Conservation (phyloP, 257 asterid species). For the Solanum gandarillasii region DNA sequence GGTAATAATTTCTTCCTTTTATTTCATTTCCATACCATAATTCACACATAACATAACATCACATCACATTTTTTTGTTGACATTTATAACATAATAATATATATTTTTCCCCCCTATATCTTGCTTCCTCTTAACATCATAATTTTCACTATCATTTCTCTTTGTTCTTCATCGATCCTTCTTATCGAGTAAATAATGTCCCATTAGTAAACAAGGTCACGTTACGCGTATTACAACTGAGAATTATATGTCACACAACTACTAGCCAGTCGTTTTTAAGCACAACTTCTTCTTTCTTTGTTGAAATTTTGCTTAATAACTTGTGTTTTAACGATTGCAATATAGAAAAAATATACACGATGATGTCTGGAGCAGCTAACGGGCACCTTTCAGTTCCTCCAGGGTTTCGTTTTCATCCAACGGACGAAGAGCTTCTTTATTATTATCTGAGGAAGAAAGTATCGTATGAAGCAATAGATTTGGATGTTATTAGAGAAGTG, state of each 20-base stretch:
- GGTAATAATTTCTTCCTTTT: constrained; percentile 1
- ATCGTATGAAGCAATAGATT: constrained; percentile 64
- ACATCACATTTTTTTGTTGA: not conserved
- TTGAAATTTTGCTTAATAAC: not conserved
- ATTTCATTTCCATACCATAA: not conserved
- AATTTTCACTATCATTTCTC: not conserved
- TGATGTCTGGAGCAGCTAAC: constrained; percentile 15
- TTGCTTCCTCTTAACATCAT: not conserved
- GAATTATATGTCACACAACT: not conserved
- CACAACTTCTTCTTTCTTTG: not conserved
- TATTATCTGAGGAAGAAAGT: constrained; percentile 79
- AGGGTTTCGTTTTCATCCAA: constrained; percentile 81
- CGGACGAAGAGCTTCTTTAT: constrained; percentile 69
- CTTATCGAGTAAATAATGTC: not conserved
- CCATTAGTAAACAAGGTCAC: not conserved
- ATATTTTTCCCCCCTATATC: not conserved
- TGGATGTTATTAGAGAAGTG: constrained; percentile 65
- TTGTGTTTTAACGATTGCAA: not conserved
- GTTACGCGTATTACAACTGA: not conserved
- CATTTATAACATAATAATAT: not conserved
- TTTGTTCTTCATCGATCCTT: not conserved
- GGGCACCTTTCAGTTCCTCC: constrained; percentile 63
- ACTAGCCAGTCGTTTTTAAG: not conserved
- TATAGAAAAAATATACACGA: constrained; percentile 1
- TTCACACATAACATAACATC: not conserved